Base-by-base conservation (phyloP, 2,329 filamentous ascomycete genomes). In the Coniochaeta prunicola region DNA sequence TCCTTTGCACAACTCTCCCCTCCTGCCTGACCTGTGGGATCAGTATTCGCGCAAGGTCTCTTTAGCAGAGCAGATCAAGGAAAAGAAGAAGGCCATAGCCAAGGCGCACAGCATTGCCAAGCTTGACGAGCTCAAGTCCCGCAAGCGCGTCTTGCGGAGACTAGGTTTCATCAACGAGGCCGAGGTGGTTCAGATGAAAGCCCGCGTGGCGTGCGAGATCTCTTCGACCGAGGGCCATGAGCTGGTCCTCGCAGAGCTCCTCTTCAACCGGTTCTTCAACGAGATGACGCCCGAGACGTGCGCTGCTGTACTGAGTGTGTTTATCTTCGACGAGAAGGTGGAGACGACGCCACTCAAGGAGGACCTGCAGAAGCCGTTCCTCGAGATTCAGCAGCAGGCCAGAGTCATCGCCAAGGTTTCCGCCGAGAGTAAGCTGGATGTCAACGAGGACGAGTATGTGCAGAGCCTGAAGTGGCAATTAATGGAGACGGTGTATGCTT, bases 231-330 rank as follows among this genome's bases (percentile, higher is more conserved):
- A 88, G 65, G 94, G 93, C 36, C 94, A 99, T 69, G 96, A 99
- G 72, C 80, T 99, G 45, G 86, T 99, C 63, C 82, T 99, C 5
- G 92, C 90, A 13, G 94, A 99, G 73, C 80, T 99, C 30, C 82
- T 99, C 0, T 97, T 99, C 74, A 96, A 97, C 73, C 86, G 92
- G 40, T 97, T 97, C 81, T 99, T 99, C 82, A 99, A 97, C 71
- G 92, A 97, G 69, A 78, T 97, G 48, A 87, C 87, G 0, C 92
- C 94, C 0, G 93, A 97, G 72, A 83, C 93, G 64, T 90, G 88
- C 66, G 94, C 94, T 1, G 84, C 93, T 0, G 85, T 92, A 6
- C 81, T 99, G 60, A 96, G 91, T 67, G 92, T 91, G 69, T 97
- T 99, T 76, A 94, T 99, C 64, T 97, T 97, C 65, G 96, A 99